A percentile compares a stretch with the other conserved stretches of the same genome.
Evolutionary conservation across 2,329 filamentous ascomycete species (phyloP).

Genomic region (Dryadomyces quercivorus): DNA sequence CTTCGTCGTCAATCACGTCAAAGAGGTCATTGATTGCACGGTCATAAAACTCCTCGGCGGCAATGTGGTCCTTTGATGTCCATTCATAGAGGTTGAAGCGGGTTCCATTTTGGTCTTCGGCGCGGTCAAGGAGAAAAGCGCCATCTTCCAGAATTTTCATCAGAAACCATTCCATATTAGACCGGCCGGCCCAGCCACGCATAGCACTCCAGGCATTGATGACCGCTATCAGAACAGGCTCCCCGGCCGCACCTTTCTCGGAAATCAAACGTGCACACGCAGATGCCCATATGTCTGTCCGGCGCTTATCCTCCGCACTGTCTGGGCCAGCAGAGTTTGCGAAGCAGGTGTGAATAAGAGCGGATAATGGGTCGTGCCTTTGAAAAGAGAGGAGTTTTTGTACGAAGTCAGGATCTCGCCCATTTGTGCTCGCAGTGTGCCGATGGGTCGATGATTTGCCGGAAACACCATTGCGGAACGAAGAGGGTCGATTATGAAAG

Average conservation of each 20-base stretch:
- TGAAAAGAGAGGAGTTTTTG: constrained; percentile 82
- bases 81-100: constrained; percentile 61
- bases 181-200: constrained; percentile 79
- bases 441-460: constrained; percentile 2
- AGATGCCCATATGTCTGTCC: constrained; percentile 79
- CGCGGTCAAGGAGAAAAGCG: constrained; percentile 76
- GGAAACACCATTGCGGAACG: constrained; percentile 25
- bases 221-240: constrained; percentile 71
- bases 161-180: constrained; percentile 85
- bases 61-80: constrained; percentile 67
- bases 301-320: constrained; percentile 65
- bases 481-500: constrained; percentile 42
- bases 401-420: constrained; percentile 36
- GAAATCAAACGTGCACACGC: constrained; percentile 74
- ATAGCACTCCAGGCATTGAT: constrained; percentile 80
- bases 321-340: constrained; percentile 74
- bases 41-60: constrained; percentile 80
- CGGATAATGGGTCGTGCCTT: constrained; percentile 73
- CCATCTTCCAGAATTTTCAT: constrained; percentile 92
- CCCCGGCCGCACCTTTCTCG: constrained; percentile 61
- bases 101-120: constrained; percentile 64
- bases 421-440: background rate
- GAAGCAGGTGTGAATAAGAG: constrained; percentile 79
- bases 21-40: constrained; percentile 71
- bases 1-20: constrained; percentile 73